Conservation (phyloP, 2,329 filamentous ascomycete genomes). For the Alternaria dauci region DNA sequence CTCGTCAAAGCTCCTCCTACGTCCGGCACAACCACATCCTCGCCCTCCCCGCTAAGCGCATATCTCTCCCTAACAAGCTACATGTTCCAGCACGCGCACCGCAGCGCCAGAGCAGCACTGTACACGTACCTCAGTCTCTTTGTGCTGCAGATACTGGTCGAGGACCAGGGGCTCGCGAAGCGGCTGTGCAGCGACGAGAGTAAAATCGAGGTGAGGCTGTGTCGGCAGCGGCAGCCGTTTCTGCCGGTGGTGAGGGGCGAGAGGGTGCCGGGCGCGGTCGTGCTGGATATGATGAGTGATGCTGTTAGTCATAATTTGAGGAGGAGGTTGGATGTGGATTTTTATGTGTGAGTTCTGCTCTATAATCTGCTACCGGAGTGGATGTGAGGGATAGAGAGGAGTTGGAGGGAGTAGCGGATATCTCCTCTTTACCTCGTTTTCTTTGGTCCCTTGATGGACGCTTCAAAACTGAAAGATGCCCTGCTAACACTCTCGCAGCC, state of each 20-base stretch:
- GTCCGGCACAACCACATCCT: constrained; percentile 46
- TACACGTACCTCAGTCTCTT: constrained; percentile 89
- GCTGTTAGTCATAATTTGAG: constrained; percentile 94
- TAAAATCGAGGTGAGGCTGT: constrained; percentile 78
- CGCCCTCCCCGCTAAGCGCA: constrained; percentile 76
- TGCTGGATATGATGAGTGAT: constrained; percentile 89
- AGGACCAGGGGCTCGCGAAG: constrained; percentile 84
- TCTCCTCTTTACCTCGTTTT: too few species aligned
- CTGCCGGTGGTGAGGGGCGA: constrained; percentile 78
- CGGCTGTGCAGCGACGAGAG: constrained; percentile 81
- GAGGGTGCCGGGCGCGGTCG: constrained; percentile 74
- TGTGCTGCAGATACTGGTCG: constrained; percentile 83
- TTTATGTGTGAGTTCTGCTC: constrained; percentile 69
- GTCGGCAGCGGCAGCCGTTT: constrained; percentile 86
- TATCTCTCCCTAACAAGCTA: constrained; percentile 93
- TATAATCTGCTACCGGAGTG: too few species aligned
- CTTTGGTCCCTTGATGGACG: too few species aligned
- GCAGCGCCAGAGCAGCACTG: constrained; percentile 77
- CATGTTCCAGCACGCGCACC: constrained; percentile 89
- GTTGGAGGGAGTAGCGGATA: too few species aligned
- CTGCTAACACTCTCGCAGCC: constrained; percentile 53
- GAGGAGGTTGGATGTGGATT: constrained; percentile 80
- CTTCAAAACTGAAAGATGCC: too few species aligned
- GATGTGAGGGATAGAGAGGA: too few species aligned
- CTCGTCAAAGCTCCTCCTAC: constrained; percentile 72